Conservation (phyloP, 2,329 filamentous ascomycete species). For the Fusarium palustre region DNA sequence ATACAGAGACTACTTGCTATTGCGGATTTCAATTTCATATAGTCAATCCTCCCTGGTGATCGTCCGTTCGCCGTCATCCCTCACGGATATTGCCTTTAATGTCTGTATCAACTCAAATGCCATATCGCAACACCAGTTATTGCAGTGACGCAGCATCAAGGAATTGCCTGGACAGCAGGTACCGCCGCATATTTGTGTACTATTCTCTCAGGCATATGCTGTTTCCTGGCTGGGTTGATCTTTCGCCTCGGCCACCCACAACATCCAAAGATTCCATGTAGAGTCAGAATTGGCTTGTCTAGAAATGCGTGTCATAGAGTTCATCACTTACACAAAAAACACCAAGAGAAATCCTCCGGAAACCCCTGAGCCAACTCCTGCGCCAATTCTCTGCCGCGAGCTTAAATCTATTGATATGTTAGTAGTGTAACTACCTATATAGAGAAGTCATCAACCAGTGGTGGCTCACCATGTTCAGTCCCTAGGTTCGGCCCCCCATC, state of each 20-base stretch:
- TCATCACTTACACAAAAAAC: slow-evolving; percentile 26
- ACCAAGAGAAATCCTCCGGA: slow-evolving; percentile 22
- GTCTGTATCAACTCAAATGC: background rate
- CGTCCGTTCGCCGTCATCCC: background rate
- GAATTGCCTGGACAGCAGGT: background rate
- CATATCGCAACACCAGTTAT: background rate
- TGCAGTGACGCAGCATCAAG: background rate
- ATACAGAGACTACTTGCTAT: slow-evolving; percentile 16
- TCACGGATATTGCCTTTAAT: background rate
- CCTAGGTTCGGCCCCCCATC: background rate
- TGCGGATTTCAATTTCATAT: slow-evolving; percentile 35
- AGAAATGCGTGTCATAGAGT: background rate
- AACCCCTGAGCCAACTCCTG: slow-evolving; percentile 17
- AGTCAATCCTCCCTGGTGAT: slow-evolving; percentile 18
- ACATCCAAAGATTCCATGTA: slow-evolving; percentile 23
- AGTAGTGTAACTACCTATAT: background rate
- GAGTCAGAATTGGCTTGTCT: background rate
- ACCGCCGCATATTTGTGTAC: background rate
- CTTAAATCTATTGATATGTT: slow-evolving; percentile 7
- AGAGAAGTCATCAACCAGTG: background rate
- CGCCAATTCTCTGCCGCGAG: slow-evolving; percentile 24
- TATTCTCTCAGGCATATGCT: background rate
- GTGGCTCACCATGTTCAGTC: slow-evolving; percentile 22
- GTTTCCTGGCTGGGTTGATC: background rate
- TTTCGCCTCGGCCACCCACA: slow-evolving; percentile 6